Base-by-base conservation (phyloP, 164 flowering plant species). In the Tinospora cordifolia region DNA sequence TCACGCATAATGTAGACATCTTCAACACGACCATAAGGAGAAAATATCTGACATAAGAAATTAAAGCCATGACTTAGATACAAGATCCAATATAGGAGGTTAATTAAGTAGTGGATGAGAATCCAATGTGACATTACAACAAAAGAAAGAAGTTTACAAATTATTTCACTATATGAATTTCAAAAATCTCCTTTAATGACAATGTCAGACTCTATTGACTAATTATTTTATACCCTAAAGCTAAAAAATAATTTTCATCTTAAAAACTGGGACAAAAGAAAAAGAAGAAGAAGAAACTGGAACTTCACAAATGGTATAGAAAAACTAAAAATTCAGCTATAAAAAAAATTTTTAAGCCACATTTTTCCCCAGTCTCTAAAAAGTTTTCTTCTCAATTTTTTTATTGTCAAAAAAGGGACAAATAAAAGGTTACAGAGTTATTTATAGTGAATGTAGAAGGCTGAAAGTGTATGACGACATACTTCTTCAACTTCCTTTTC, bases 1-100 rank as follows among this genome's bases (percentile, higher is more conserved):
- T 93, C 98, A 63, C 95, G 93, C 98, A 94, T 90, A 70, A 94
- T 90, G 79, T 92, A 94, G 57, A 94, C 98, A 82, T 94, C 99
- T 78, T 94, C 99, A 73, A 92, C 98, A 30, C 80, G 85, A 15
- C 99, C 99, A 82, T 84, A 90, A 46, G 87, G 90, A 62, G 84
- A 75, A 81, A 94, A 94, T 22, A 94, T 85, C 99, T 94, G 88
- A 40, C 49, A 62, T 36, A 25, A 63, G 36, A 75, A 70, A 49
- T 44, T 62, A 41, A 26, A 67, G 17, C 21, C 1, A 46, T 19
- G 34, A 46, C 21, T 38, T 21, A 26, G 34, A 24, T 8, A 69
- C 38, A 34, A 25, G 36, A 25, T n/a, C 10, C 27, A 9, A 25
- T 30, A 70, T 13, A 68, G 22, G 24, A 51, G n/a, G 44, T 19